Base-by-base conservation (phyloP, 805 yeast genomes). In the Tetrapisispora arboricola region DNA sequence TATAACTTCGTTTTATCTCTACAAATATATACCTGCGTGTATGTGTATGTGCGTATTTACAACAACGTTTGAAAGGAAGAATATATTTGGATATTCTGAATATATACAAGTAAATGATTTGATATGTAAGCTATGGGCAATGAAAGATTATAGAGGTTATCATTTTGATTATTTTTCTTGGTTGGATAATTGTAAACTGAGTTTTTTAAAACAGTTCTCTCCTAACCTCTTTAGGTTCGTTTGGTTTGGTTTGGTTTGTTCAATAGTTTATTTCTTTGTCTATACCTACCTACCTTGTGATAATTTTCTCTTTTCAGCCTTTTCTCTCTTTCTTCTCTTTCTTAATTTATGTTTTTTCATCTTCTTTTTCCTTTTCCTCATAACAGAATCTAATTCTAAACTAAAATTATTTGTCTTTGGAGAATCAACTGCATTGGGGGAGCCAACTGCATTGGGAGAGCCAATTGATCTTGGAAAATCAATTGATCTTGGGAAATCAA, bases 291-390 rank as follows among this genome's bases (percentile, higher is more conserved):
- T 58, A 47, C 64, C 62, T 46, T 56, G 63, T 7, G 80, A 78
- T 53, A 78, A 65, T 63, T 80, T 81, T 63, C 78, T 78, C 74
- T 75, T 80, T 60, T 80, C 69, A 13, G 92, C 82, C 63, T 94
- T 75, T 64, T 88, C 94, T 35, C 80, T 84, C 76, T 80, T 87
- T 76, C 96, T 83, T 75, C 97, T 84, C 80, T 92, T 92, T 70
- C 92, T 83, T 62, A 86, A 73, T 71, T 92, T 92, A 67, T 92
- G 98, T 61, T 88, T 85, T 76, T 90, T 92, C 96, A 92, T 92
- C 73, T 87, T 90, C 63, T 84, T 77, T 66, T 84, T 76, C 69
- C 98, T 79, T 60, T 84, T 84, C 63, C 92, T 75, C 63, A 80
- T 65, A 27, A 84, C 94, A 11, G 87, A 79, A 53, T 83, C 86